Conservation (phyloP, 164 flowering plant genomes). For the Chimonanthus praecox region DNA sequence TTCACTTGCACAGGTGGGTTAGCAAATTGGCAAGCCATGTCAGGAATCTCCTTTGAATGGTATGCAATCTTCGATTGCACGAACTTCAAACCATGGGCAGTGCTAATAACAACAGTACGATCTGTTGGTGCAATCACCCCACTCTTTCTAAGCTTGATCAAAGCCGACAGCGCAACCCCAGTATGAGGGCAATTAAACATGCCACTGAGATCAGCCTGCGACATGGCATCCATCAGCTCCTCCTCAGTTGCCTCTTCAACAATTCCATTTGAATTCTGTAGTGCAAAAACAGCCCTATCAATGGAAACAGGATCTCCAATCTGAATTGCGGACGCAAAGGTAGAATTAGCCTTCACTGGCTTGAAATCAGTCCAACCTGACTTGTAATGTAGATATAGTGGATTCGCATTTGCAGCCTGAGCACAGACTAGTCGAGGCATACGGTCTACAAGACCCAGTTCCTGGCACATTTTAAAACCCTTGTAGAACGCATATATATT, state of each 20-base stretch:
- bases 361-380: constrained; percentile 61
- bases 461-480: constrained; percentile 85
- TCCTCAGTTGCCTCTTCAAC: constrained; percentile 94
- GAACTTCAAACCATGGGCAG: constrained; percentile 90
- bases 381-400: constrained; percentile 64
- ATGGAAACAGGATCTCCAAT: constrained; percentile 93
- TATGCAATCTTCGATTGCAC: constrained; percentile 82
- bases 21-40: constrained; percentile 55
- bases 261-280: constrained; percentile 63
- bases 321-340: constrained; percentile 90
- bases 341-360: constrained; percentile 56
- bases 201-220: constrained; percentile 78
- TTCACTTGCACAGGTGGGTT: constrained; percentile 61
- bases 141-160: constrained; percentile 64
- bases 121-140: constrained; percentile 63
- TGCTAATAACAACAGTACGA: constrained; percentile 82
- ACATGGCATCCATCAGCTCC: constrained; percentile 87
- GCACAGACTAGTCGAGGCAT: constrained; percentile 83
- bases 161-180: constrained; percentile 79
- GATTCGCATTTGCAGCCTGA: constrained; percentile 90
- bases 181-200: constrained; percentile 94
- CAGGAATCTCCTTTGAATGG: constrained; percentile 53
- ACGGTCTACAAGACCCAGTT: constrained; percentile 68
- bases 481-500: constrained; percentile 90
- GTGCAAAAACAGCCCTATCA: constrained; percentile 78